Evolutionary conservation across 2,329 filamentous ascomycete species (phyloP), one percentile per base, ranked within the genome.

Genomic region (Ceratocystis variospora): DNA sequence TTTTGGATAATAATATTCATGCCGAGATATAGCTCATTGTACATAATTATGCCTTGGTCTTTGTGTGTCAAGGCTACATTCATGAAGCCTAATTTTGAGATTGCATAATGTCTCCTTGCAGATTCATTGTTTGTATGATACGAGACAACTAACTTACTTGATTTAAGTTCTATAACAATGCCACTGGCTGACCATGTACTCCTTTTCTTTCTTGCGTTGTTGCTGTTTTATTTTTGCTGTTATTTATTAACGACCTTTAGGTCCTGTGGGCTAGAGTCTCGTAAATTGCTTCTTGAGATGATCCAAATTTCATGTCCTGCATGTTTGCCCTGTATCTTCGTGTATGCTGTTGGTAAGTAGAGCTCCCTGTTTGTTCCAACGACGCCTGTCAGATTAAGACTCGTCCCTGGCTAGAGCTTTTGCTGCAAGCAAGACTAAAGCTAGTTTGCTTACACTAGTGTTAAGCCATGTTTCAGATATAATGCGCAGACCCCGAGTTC

Each of bases 91-190:
- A 57, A 31, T n/a, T 57, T 57, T 31, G 53, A 57, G 53, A 57
- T 57, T 57, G 25, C 53, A 25, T 28, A 57, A 31, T 57, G 25
- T 57, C 53, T 57, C 53, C 53, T 57, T 57, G 53, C 53, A 57
- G 25, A 8, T 15, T 15, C 53, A 31, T 31, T 15, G 22, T 31
- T 57, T 57, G 53, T 12, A 31, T 57, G 53, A 57, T 57, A 57
- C 53, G 53, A 57, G 25, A 57, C 15, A 17, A n/a, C 53, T n/a
- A 10, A 12, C 22, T 33, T 31, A 37, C 37, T 41, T 41, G 37
- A 41, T 10, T 41, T 10, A 41, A 10, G 12, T 41, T 41, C 37
- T 31, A 22, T 28, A 57, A 4, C 53, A n/a, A 57, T 25, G 22
- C 53, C 31, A 7, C 50, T 19, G 2, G 17, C 6, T 12, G 15